Percentiles rank a stretch among this genome's conserved stretches.
Conservation (phyloP, 495 filamentous ascomycete species). For the Neurospora sp. region DNA sequence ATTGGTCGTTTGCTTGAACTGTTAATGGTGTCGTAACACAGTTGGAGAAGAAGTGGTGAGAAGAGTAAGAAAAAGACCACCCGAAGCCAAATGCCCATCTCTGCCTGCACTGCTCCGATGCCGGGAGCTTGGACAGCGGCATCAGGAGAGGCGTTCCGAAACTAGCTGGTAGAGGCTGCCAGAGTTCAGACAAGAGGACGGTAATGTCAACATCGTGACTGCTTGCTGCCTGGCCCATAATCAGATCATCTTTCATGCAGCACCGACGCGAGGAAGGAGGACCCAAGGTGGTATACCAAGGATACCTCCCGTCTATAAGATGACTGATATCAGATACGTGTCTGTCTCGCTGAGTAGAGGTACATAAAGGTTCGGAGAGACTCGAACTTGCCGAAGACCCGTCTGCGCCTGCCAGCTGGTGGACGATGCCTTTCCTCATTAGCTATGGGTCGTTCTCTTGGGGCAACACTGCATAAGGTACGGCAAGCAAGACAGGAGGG, state of each 20-base stretch:
- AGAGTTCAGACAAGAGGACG: neutral
- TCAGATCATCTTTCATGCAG: neutral
- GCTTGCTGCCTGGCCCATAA: neutral
- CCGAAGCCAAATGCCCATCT: neutral
- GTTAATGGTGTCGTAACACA: neutral
- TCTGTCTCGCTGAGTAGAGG: neutral
- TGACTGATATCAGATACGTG: neutral
- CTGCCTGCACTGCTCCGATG: neutral
- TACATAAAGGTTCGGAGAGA: neutral
- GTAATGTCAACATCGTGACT: neutral
- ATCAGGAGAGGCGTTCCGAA: neutral
- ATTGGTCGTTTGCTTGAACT: neutral
- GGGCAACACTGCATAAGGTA: neutral
- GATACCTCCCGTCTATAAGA: neutral
- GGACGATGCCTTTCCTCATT: neutral
- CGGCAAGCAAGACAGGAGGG: neutral
- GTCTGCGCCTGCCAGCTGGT: neutral
- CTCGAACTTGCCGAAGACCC: neutral
- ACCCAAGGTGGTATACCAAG: neutral
- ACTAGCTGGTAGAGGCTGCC: neutral
- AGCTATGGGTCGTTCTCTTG: neutral
- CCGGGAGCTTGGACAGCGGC: neutral
- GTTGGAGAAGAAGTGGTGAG: neutral
- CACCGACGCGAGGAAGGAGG: neutral
- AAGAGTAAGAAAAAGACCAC: neutral